Percentiles rank a stretch among this genome's conserved stretches.
Evolutionary conservation across 2,329 filamentous ascomycete genomes (phyloP).

Genomic region (Colletotrichum musicola): DNA sequence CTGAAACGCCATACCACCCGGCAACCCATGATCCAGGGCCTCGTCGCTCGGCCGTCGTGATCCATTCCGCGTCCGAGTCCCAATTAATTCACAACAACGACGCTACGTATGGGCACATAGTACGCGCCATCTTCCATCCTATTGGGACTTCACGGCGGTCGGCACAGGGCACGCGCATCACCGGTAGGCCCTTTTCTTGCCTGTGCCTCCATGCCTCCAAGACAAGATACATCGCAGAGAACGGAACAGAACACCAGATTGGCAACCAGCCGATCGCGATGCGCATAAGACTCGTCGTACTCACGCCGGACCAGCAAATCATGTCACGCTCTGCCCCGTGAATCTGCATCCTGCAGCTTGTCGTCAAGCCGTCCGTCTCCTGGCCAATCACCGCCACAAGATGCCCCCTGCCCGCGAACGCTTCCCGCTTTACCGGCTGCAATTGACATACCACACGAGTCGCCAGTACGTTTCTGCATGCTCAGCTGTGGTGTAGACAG

Average conservation of each 20-base stretch:
- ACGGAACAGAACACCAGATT: conserved; percentile 8
- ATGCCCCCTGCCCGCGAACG: conserved; percentile 7
- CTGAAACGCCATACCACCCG: conserved; percentile 28
- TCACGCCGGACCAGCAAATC: conserved; percentile 10
- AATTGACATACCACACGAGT: conserved; percentile 6
- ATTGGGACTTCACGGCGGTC: neutral
- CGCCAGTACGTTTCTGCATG: too few relatives aligned
- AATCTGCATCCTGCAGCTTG: conserved; percentile 1
- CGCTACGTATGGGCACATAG: neutral
- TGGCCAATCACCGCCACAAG: conserved; percentile 17
- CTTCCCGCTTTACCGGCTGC: conserved; percentile 14
- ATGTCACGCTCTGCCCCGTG: conserved; percentile 7
- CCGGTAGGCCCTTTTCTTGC: neutral
- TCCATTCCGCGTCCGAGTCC: conserved; percentile 28
- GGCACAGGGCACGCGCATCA: neutral
- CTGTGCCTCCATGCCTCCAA: neutral
- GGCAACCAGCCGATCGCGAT: conserved; percentile 13
- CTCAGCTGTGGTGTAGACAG: too few relatives aligned
- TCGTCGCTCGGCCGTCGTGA: conserved; percentile 13
- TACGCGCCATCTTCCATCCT: neutral
- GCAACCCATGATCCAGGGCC: conserved; percentile 20
- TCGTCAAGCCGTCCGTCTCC: conserved; percentile 5
- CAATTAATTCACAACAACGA: conserved; percentile 28
- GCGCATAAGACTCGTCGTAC: conserved; percentile 15
- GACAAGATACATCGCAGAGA: neutral